Percentiles rank a stretch among this genome's conserved stretches.
Evolutionary conservation across 164 flowering plant species (phyloP).

Genomic region (Amborella trichopoda): DNA sequence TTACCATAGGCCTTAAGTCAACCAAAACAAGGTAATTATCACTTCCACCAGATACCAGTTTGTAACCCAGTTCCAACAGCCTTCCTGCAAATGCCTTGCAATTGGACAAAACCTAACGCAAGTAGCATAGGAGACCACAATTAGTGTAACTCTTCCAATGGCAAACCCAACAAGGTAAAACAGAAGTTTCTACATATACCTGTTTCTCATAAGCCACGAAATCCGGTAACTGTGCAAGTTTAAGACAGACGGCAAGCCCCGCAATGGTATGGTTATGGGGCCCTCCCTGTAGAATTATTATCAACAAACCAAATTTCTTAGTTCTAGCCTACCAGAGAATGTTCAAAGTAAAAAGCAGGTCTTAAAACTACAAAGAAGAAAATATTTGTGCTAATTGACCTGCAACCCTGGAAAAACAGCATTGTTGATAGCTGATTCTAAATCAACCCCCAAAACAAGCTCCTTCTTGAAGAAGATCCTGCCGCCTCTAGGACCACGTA

Average conservation of each 20-base stretch:
- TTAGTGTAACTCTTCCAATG: too few relatives aligned
- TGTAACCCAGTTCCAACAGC: slow-evolving; percentile 62
- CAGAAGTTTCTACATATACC: slow-evolving; percentile 31
- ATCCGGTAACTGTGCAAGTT: slow-evolving; percentile 58
- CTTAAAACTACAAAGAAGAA: too few relatives aligned
- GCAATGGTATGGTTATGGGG: slow-evolving; percentile 97
- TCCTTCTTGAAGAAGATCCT: slow-evolving; percentile 71
- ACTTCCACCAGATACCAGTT: slow-evolving; percentile 88
- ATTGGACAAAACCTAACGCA: slow-evolving; percentile 86
- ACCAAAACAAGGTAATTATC: slow-evolving; percentile 92
- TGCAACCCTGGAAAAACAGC: slow-evolving; percentile 93
- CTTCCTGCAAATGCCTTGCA: slow-evolving; percentile 68
- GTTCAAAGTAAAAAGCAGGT: too few relatives aligned
- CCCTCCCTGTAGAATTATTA: slow-evolving; percentile 54
- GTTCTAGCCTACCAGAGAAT: background rate
- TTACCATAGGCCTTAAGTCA: slow-evolving; percentile 80
- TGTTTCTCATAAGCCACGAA: slow-evolving; percentile 57
- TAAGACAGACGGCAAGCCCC: slow-evolving; percentile 66
- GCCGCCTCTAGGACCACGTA: slow-evolving; percentile 85
- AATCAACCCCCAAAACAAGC: slow-evolving; percentile 67
- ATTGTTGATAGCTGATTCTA: slow-evolving; percentile 81
- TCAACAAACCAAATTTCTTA: background rate
- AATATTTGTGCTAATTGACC: slow-evolving; percentile 30
- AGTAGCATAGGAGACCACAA: too few relatives aligned
- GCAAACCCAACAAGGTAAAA: too few relatives aligned